Percentiles rank a stretch among this genome's conserved stretches.
Conservation (phyloP, 257 asterid species). For the Salvia splendens region DNA sequence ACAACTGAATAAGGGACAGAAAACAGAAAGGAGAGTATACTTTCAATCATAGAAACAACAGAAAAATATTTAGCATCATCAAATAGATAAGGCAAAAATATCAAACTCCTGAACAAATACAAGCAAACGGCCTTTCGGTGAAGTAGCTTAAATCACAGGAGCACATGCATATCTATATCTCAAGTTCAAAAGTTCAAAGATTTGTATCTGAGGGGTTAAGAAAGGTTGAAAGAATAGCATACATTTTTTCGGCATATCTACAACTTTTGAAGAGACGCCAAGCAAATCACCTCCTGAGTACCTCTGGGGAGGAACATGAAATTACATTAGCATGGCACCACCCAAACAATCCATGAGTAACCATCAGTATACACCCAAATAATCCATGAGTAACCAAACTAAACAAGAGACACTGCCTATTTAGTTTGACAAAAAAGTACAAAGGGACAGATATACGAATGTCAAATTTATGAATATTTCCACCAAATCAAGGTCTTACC, state of each 20-base stretch:
- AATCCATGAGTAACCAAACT: conserved; percentile 12
- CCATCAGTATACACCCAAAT: conserved; percentile 9
- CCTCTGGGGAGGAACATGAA: conserved; percentile 52
- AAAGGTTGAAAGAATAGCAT: conserved; percentile 34
- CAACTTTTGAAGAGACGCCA: conserved; percentile 79
- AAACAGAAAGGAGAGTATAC: conserved; percentile 6
- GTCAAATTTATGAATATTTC: conserved; percentile 18
- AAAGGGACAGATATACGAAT: neutral
- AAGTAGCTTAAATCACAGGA: conserved; percentile 4
- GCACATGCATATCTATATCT: neutral
- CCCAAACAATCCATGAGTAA: conserved; percentile 18
- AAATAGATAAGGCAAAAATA: conserved; percentile 14
- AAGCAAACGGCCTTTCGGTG: neutral
- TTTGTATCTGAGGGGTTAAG: conserved; percentile 6
- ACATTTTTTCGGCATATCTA: conserved; percentile 86
- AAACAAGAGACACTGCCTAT: neutral
- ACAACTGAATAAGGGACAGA: neutral
- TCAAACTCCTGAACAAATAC: conserved; percentile 11
- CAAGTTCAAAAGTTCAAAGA: neutral
- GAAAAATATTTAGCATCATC: neutral
- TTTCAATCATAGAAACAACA: conserved; percentile 10
- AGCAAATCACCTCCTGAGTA: conserved; percentile 84
- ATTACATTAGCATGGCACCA: conserved; percentile 32
- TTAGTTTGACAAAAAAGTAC: neutral
- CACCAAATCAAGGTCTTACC: conserved; percentile 48